phyloP scores from a whole-genome alignment of 768 basidiomycete genomes.

The Phanerodontia chrysosporium region DNA sequence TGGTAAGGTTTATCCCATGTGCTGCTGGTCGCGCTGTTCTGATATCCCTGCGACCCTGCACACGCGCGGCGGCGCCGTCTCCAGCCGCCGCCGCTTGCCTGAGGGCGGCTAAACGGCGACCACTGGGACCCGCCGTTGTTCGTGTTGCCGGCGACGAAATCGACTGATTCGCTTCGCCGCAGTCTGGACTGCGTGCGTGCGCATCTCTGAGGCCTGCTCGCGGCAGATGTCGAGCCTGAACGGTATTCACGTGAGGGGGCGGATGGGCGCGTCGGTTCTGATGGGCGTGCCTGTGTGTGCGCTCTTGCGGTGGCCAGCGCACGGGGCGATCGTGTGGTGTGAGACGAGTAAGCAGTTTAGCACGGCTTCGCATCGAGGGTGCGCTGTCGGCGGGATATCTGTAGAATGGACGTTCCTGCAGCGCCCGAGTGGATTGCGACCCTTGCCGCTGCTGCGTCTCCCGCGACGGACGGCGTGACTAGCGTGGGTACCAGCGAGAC shows the following conservation, averaged over 20 bases:
- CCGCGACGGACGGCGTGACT: not conserved
- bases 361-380: not conserved
- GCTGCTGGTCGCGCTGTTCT: not conserved
- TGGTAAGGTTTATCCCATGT: not conserved
- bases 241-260: not conserved
- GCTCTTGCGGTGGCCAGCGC: not conserved
- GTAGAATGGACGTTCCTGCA: not conserved
- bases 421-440: too few relatives aligned
- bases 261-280: not conserved
- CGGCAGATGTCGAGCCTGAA: not conserved
- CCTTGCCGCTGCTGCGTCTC: not conserved
- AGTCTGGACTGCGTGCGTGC: not conserved
- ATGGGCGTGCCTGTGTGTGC: not conserved
- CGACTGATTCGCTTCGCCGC: not conserved
- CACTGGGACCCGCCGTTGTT: too few relatives aligned
- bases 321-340: not conserved
- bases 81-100: too few relatives aligned
- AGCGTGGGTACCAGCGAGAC: not conserved
- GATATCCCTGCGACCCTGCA: not conserved
- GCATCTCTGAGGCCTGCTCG: not conserved
- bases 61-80: too few relatives aligned
- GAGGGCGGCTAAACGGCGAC: too few relatives aligned
- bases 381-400: not conserved
- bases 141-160: not conserved
- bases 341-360: not conserved